phyloP scores from a whole-genome alignment of 2,329 filamentous ascomycete genomes.

The Dryadomyces quercivorus region DNA sequence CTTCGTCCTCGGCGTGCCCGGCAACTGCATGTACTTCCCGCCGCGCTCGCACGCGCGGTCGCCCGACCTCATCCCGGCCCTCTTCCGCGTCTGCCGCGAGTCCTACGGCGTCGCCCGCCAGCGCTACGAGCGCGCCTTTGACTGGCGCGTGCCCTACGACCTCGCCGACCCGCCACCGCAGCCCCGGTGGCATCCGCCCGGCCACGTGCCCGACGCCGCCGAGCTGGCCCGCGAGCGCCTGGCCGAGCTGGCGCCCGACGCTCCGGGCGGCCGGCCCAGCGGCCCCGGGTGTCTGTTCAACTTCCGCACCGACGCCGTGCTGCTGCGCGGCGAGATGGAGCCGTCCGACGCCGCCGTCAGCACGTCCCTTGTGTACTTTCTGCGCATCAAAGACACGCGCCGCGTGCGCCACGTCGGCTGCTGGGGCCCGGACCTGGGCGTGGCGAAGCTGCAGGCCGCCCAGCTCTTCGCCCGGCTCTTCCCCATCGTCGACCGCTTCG shows the following conservation, averaged over 20 bases:
- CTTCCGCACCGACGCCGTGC: slow-evolving; percentile 32
- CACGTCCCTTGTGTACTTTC: slow-evolving; percentile 35
- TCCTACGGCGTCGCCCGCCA: slow-evolving; percentile 26
- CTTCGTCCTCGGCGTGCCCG: neutral
- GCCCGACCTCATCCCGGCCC: slow-evolving; percentile 21
- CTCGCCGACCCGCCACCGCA: slow-evolving; percentile 18
- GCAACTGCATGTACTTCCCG: slow-evolving; percentile 1
- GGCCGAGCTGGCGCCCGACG: neutral
- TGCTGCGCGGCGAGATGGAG: slow-evolving; percentile 35
- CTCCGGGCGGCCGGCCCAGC: slow-evolving; percentile 20
- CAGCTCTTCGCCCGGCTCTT: slow-evolving; percentile 35
- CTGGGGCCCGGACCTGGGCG: slow-evolving; percentile 30
- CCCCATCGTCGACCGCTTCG: slow-evolving; percentile 34
- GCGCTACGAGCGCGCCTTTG: slow-evolving; percentile 33
- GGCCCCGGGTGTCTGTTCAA: slow-evolving; percentile 28
- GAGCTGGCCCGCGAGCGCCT: neutral
- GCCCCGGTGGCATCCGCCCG: neutral
- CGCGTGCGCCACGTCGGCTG: slow-evolving; percentile 32
- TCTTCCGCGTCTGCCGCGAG: slow-evolving; percentile 32
- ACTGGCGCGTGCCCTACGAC: slow-evolving; percentile 28
- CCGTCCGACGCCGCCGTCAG: slow-evolving; percentile 33
- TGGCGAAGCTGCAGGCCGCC: slow-evolving; percentile 28
- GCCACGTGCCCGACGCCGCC: neutral
- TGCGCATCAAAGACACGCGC: slow-evolving; percentile 27
- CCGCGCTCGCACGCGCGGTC: neutral